These are phyloP conservation scores for Stephanodiscus triporus DNA, from an alignment of 108 stramenopile species.

Conservation along the genomic window DNA sequence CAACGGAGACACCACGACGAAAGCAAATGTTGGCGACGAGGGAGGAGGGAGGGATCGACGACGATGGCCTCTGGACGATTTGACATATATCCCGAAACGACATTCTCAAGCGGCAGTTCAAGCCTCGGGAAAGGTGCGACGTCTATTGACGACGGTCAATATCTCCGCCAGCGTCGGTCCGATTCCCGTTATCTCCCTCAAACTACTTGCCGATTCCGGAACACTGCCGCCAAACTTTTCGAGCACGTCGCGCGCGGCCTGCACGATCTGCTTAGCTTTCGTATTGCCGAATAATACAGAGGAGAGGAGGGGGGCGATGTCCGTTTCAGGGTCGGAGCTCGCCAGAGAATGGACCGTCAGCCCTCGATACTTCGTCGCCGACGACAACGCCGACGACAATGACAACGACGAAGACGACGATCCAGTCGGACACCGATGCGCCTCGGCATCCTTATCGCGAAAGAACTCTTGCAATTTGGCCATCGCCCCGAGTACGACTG, in stretches of 20 bases:
- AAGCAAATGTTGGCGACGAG: too few relatives aligned
- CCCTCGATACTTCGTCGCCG: constrained; percentile 48
- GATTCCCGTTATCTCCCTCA: constrained; percentile 65
- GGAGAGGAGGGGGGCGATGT: constrained; percentile 53
- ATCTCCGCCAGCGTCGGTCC: constrained; percentile 70
- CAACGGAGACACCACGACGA: too few relatives aligned
- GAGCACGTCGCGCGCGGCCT: constrained; percentile 62
- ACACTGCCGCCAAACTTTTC: constrained; percentile 59
- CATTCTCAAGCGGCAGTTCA: too few relatives aligned
- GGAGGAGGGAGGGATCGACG: not conserved
- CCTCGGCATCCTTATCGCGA: constrained; percentile 3
- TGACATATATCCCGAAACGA: too few relatives aligned
- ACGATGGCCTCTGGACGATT: too few relatives aligned
- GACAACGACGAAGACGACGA: too few relatives aligned
- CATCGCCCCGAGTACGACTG: constrained; percentile 63
- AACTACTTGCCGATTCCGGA: constrained; percentile 57
- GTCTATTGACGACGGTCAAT: constrained; percentile 58
- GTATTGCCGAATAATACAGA: constrained; percentile 66
- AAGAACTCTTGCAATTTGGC: constrained; percentile 40
- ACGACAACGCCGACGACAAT: too few relatives aligned
- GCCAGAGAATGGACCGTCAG: constrained; percentile 49
- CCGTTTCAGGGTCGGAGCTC: constrained; percentile 40
- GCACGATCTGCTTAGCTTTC: constrained; percentile 73
- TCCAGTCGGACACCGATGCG: too few relatives aligned
- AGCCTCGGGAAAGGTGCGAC: constrained; percentile 5